These are phyloP conservation scores for Blumeria graminis DNA, from an alignment of 2,329 filamentous ascomycete species.

Conservation along the genomic window DNA sequence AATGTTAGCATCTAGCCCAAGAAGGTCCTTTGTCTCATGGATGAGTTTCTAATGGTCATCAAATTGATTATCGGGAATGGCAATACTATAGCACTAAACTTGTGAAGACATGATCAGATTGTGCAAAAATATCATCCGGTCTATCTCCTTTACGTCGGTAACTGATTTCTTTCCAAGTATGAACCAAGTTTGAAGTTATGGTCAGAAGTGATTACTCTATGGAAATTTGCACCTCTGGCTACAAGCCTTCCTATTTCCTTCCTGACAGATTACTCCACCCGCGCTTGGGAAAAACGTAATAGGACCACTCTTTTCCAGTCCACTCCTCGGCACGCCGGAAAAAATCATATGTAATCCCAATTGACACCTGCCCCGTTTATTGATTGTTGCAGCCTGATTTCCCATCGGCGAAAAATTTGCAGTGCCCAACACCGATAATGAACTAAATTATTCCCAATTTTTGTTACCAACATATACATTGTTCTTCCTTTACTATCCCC, in stretches of 20 bases:
- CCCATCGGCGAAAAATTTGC: background rate
- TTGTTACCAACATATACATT: constrained; percentile 1
- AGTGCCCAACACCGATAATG: constrained; percentile 8
- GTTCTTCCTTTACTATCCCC: constrained; percentile 37
- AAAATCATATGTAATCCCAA: background rate
- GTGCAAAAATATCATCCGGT: no score
- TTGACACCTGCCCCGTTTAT: background rate
- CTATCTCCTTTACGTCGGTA: no score
- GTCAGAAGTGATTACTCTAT: background rate
- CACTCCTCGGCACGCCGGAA: background rate
- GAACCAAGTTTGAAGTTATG: no score
- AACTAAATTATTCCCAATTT: constrained; percentile 5
- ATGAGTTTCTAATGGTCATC: no score
- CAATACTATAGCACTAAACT: no score
- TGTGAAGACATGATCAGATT: no score
- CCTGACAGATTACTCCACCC: background rate
- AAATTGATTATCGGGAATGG: no score
- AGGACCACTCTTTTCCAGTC: background rate
- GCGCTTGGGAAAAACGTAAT: background rate
- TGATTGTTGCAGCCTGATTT: background rate
- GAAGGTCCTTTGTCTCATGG: no score
- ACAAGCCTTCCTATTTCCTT: background rate
- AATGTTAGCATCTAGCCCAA: no score
- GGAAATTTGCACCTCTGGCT: background rate
- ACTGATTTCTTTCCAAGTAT: no score